Conservation (phyloP, 2,329 filamentous ascomycete species). For the Exophiala spinifera region DNA sequence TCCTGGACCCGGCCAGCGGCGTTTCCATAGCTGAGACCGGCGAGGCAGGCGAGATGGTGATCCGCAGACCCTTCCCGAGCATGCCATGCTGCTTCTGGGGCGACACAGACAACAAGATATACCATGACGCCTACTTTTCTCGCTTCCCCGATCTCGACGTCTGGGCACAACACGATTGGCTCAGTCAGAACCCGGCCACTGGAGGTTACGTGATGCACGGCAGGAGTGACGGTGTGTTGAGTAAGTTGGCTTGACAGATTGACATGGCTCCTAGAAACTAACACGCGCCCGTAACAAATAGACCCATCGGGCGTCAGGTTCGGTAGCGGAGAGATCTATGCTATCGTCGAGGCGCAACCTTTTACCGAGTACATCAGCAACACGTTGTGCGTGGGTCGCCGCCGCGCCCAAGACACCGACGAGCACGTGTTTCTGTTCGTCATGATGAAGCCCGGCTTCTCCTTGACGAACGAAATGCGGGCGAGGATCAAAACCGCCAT, state of each 20-base stretch:
- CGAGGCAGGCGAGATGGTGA: constrained; percentile 46
- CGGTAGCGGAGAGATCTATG: constrained; percentile 47
- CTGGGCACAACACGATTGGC: constrained; percentile 49
- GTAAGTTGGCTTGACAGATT: neutral
- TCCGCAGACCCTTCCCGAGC: constrained; percentile 45
- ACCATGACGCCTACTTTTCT: constrained; percentile 47
- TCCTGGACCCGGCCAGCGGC: constrained; percentile 40
- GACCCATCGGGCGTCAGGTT: constrained; percentile 48
- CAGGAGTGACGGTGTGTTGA: constrained; percentile 47
- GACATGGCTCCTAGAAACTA: neutral
- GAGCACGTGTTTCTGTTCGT: constrained; percentile 43
- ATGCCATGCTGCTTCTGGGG: constrained; percentile 49
- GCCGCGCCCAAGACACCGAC: constrained; percentile 36
- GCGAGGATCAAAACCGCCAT: constrained; percentile 27
- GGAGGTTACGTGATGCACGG: constrained; percentile 44
- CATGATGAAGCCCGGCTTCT: constrained; percentile 33
- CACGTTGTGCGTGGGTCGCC: constrained; percentile 40
- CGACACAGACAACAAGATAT: constrained; percentile 40
- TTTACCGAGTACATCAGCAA: constrained; percentile 35
- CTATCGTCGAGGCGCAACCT: constrained; percentile 40
- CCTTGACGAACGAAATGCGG: constrained; percentile 29
- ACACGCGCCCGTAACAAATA: neutral
- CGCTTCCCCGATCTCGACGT: constrained; percentile 39
- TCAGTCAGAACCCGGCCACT: constrained; percentile 42
- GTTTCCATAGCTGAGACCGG: constrained; percentile 28